A percentile compares a stretch with the other conserved stretches of the same genome.
phyloP scores from a whole-genome alignment of 306 rosid species.

The Mucuna pruriens region DNA sequence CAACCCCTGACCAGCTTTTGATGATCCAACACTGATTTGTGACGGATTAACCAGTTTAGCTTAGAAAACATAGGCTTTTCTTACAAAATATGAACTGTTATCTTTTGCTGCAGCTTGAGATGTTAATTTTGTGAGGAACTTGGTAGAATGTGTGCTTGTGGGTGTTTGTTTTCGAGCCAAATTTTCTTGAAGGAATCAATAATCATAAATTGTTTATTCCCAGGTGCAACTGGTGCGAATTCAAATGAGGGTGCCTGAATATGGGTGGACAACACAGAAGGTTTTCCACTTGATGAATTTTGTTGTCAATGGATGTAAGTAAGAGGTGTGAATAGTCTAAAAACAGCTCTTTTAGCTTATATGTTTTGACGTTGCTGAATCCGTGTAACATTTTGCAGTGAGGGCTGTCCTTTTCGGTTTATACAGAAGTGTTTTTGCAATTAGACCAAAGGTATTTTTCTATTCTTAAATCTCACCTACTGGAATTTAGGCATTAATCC shows the following conservation, averaged over 20 bases:
- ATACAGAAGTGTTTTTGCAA: slow-evolving; percentile 55
- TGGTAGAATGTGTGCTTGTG: slow-evolving; percentile 1
- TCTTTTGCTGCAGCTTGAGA: slow-evolving; percentile 11
- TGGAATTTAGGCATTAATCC: not conserved
- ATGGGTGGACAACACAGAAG: slow-evolving; percentile 86
- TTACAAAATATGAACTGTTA: not conserved
- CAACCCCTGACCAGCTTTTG: slow-evolving; percentile 1
- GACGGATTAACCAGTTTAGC: slow-evolving; percentile 4
- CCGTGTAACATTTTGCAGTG: slow-evolving; percentile 52
- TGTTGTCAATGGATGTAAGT: slow-evolving; percentile 79
- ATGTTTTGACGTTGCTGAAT: not conserved
- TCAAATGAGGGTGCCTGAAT: slow-evolving; percentile 76
- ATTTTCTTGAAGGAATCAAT: not conserved
- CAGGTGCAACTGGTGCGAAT: slow-evolving; percentile 75
- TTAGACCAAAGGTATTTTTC: slow-evolving; percentile 61
- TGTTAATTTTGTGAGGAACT: slow-evolving; percentile 9
- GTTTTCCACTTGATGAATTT: slow-evolving; percentile 86
- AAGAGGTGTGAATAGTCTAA: slow-evolving; percentile 33
- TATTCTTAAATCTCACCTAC: not conserved
- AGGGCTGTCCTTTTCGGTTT: slow-evolving; percentile 75
- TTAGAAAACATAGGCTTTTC: not conserved
- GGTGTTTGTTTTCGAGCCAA: not conserved
- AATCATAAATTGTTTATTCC: not conserved
- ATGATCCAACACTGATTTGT: not conserved
- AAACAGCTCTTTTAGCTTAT: not conserved